Percentiles rank a stretch among this genome's conserved stretches.
These are phyloP conservation scores for Pichia sporocuriosa DNA, from an alignment of 805 yeast genomes.

Conservation along the genomic window DNA sequence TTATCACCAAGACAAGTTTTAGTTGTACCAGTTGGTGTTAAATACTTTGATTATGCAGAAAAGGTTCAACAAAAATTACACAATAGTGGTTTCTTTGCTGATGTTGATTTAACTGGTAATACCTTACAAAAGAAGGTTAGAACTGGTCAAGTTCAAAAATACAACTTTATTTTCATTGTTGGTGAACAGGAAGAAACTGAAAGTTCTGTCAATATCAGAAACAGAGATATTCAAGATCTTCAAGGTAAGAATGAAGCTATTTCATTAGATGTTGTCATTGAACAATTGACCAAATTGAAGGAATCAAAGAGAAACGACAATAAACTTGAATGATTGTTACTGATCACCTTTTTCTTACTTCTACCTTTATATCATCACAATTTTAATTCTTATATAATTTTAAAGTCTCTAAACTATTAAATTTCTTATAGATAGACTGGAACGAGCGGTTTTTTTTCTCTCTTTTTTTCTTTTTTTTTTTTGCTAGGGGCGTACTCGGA, in stretches of 20 bases:
- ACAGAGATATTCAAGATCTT: slow-evolving; percentile 87
- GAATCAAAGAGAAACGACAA: slow-evolving; percentile 72
- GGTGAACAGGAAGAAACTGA: slow-evolving; percentile 89
- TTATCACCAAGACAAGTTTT: slow-evolving; percentile 97
- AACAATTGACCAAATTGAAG: slow-evolving; percentile 61
- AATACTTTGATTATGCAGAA: slow-evolving; percentile 85
- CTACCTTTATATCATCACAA: no score
- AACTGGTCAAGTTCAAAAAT: slow-evolving; percentile 89
- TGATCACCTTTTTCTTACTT: no score
- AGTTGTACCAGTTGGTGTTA: slow-evolving; percentile 95
- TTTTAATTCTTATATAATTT: no score
- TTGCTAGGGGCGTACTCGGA: no score
- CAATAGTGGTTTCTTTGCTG: slow-evolving; percentile 79
- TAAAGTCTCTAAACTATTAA: no score
- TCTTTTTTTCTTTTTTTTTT: no score
- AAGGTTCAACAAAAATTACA: slow-evolving; percentile 64
- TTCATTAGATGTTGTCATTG: slow-evolving; percentile 61
- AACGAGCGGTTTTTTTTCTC: no score
- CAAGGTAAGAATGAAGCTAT: slow-evolving; percentile 90
- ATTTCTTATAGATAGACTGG: no score
- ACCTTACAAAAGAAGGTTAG: slow-evolving; percentile 98
- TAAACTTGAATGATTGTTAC: slow-evolving; percentile 29
- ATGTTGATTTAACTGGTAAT: slow-evolving; percentile 89
- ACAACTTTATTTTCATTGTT: slow-evolving; percentile 93
- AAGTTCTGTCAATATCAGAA: slow-evolving; percentile 86